Evolutionary conservation across 805 yeast species (phyloP).

Genomic region (Wickerhamomyces bisporus): DNA sequence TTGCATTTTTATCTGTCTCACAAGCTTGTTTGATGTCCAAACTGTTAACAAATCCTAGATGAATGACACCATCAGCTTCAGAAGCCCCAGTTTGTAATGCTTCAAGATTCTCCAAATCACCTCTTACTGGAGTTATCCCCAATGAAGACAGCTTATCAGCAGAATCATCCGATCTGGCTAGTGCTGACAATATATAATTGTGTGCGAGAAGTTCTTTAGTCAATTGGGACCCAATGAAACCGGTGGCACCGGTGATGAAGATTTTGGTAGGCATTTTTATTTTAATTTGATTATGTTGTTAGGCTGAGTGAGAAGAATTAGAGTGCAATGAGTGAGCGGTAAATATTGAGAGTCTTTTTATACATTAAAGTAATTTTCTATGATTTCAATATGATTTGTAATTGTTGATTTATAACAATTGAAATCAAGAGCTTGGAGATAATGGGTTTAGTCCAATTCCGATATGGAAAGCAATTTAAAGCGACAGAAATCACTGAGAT

Average conservation of each 20-base stretch:
- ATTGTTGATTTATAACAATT: too few relatives aligned
- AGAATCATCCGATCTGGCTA: constrained; percentile 27
- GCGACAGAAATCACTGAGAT: too few relatives aligned
- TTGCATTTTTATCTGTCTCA: constrained; percentile 23
- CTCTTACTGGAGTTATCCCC: constrained; percentile 24
- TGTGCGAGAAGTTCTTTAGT: constrained; percentile 14
- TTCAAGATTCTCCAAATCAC: constrained; percentile 26
- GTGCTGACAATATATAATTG: constrained; percentile 25
- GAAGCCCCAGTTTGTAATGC: constrained; percentile 22
- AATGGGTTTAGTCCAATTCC: too few relatives aligned
- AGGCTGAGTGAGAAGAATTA: too few relatives aligned
- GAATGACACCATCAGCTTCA: constrained; percentile 30
- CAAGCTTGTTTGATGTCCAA: constrained; percentile 16
- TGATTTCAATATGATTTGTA: too few relatives aligned
- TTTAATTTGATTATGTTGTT: too few relatives aligned
- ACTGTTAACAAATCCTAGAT: constrained; percentile 30
- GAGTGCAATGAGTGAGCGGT: too few relatives aligned
- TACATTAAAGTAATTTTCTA: too few relatives aligned
- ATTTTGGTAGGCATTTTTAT: constrained; percentile 14
- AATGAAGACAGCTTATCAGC: constrained; percentile 18
- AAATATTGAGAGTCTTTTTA: too few relatives aligned
- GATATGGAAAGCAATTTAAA: too few relatives aligned
- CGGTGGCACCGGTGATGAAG: constrained; percentile 29
- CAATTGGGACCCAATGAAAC: constrained; percentile 24
- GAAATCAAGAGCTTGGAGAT: too few relatives aligned